These are phyloP conservation scores for Prinsepia uniflora DNA, from an alignment of 306 rosid species.

Conservation along the genomic window DNA sequence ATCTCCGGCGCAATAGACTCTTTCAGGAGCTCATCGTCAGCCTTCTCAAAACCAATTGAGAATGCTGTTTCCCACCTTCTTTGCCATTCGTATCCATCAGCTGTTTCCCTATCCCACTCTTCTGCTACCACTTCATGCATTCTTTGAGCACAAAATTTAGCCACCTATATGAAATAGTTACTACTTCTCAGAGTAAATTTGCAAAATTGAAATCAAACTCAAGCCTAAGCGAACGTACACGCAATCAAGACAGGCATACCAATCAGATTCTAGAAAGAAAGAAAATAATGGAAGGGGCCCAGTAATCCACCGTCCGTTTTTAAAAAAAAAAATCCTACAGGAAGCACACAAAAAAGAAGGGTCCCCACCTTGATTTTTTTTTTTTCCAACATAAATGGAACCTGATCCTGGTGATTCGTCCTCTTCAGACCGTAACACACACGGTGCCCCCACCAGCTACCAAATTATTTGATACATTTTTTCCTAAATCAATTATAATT, in stretches of 20 bases:
- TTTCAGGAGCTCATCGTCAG: conserved; percentile 52
- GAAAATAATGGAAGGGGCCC: conserved; percentile 11
- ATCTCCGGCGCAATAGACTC: conserved; percentile 66
- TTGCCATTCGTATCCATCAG: conserved; percentile 51
- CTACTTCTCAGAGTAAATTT: too few relatives aligned
- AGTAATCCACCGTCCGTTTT: conserved; percentile 11
- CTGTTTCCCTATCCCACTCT: conserved; percentile 59
- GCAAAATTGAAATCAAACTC: too few relatives aligned
- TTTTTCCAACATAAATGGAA: conserved; percentile 21
- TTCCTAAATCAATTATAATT: background rate
- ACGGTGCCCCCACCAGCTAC: background rate
- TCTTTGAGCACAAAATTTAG: conserved; percentile 74
- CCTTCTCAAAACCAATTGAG: conserved; percentile 60
- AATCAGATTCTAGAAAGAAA: conserved; percentile 8
- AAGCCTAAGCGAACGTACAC: too few relatives aligned
- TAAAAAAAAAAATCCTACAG: background rate
- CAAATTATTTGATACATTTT: background rate
- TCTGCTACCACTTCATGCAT: conserved; percentile 78
- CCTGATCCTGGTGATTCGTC: conserved; percentile 9
- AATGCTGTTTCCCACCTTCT: conserved; percentile 76
- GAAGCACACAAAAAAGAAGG: background rate
- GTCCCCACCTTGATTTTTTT: conserved; percentile 23
- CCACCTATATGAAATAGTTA: conserved; percentile 43
- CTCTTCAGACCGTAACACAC: background rate
- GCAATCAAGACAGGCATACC: background rate